Conservation (phyloP, 495 filamentous ascomycete species). For the Bacidia gigantensis region DNA sequence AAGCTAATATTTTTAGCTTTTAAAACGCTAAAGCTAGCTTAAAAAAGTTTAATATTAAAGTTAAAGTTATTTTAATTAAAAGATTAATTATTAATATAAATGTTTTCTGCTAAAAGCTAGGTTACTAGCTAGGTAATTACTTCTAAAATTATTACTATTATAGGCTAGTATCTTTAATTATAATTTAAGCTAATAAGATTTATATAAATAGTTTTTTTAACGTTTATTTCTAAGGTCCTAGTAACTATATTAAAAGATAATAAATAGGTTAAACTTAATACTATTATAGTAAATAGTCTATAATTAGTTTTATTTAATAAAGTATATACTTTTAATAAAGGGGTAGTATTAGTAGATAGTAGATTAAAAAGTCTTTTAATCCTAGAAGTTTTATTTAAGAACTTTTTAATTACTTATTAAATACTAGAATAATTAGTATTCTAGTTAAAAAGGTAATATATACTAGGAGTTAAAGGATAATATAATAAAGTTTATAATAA, state of each 20-base stretch:
- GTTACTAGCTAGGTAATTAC: not conserved
- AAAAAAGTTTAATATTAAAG: conserved; percentile 4
- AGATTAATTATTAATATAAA: conserved; percentile 10
- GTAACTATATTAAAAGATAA: no score
- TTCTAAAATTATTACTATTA: not conserved
- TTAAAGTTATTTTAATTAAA: conserved; percentile 10
- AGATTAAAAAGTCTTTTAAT: conserved; percentile 8
- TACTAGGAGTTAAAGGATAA: no score
- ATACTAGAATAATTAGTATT: not conserved
- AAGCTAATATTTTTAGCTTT: no score
- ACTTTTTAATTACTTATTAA: conserved; percentile 7
- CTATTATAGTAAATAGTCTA: not conserved
- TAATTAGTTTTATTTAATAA: conserved; percentile 1
- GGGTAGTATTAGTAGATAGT: no score
- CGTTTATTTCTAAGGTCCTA: no score
- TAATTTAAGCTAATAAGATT: no score
- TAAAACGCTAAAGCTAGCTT: no score
- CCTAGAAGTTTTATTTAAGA: conserved; percentile 11
- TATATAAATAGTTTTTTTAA: no score
- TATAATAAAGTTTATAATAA: no score
- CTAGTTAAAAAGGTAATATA: no score
- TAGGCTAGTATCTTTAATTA: conserved; percentile 8
- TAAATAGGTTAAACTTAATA: conserved; percentile 4
- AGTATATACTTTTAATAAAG: no score
- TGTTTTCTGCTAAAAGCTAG: conserved; percentile 9